Evolutionary conservation across 2,329 filamentous ascomycete species (phyloP).

Genomic region (Apiospora marii): DNA sequence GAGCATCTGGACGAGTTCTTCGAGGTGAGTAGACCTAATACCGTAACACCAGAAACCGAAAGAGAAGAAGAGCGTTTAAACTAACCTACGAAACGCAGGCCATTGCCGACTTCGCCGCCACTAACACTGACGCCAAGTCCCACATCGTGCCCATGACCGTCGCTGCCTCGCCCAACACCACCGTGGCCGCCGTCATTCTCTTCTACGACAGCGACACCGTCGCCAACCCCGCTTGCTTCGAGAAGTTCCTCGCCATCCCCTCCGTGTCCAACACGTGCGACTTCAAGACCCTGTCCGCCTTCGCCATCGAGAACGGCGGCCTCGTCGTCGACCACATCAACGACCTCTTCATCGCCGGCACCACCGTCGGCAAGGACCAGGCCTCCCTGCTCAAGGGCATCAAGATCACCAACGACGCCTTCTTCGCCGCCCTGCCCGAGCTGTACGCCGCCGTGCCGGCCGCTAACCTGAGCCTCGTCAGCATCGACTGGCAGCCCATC

Average conservation of each 20-base stretch:
- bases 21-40: conserved; percentile 25
- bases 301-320: conserved; percentile 42
- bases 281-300: conserved; percentile 46
- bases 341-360: conserved; percentile 47
- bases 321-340: conserved; percentile 45
- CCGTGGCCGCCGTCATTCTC: conserved; percentile 45
- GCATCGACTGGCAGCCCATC: conserved; percentile 45
- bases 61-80: too few species aligned
- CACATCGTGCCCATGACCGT: conserved; percentile 36
- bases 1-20: conserved; percentile 33
- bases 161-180: conserved; percentile 32
- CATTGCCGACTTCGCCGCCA: conserved; percentile 35
- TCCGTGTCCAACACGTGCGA: conserved; percentile 42
- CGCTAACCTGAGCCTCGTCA: conserved; percentile 31
- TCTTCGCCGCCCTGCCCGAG: conserved; percentile 33
- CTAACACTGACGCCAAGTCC: conserved; percentile 35
- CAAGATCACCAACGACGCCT: conserved; percentile 35
- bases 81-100: conserved; percentile 26
- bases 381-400: conserved; percentile 33
- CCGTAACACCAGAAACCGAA: too few species aligned
- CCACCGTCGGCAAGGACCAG: conserved; percentile 37
- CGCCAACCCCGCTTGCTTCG: conserved; percentile 43
- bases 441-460: conserved; percentile 33
- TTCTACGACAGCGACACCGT: conserved; percentile 46
- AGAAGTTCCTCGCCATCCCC: conserved; percentile 46